Conservation (phyloP, 108 stramenopile genomes). For the Stephanodiscus triporus region DNA sequence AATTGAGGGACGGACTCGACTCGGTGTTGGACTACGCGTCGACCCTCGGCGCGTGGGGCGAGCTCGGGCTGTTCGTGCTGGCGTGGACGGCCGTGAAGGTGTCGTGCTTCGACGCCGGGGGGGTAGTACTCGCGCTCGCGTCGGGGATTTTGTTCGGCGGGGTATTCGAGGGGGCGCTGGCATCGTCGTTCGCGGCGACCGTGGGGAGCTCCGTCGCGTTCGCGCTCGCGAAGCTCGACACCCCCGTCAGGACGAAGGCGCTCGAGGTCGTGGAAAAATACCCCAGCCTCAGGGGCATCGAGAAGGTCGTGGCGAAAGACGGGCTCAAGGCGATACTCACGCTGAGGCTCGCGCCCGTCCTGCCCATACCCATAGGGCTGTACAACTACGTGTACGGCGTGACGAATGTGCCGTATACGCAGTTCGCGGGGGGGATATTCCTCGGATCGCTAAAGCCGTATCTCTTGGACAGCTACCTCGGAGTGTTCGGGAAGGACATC, state of each 20-base stretch:
- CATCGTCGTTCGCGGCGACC: constrained; percentile 81
- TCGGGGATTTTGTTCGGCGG: constrained; percentile 92
- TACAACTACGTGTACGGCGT: constrained; percentile 96
- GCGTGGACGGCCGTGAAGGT: constrained; percentile 86
- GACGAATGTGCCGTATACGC: constrained; percentile 73
- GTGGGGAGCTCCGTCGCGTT: constrained; percentile 87
- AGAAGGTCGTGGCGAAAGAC: constrained; percentile 90
- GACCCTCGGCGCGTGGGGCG: constrained; percentile 54
- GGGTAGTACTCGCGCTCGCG: constrained; percentile 81
- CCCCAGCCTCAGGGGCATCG: constrained; percentile 87
- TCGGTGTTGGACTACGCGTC: constrained; percentile 65
- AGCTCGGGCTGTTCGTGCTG: constrained; percentile 58
- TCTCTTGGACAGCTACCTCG: constrained; percentile 88
- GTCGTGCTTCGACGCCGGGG: constrained; percentile 83
- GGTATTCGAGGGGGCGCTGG: constrained; percentile 85
- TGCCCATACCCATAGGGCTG: constrained; percentile 92
- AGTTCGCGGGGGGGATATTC: constrained; percentile 91
- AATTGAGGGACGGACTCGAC: constrained; percentile 72
- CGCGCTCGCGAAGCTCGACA: constrained; percentile 75
- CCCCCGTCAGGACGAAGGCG: constrained; percentile 78
- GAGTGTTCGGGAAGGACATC: constrained; percentile 79
- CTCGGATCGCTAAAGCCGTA: constrained; percentile 93
- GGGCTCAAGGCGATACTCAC: constrained; percentile 93
- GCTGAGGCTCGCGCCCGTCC: constrained; percentile 87
- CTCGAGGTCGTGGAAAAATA: constrained; percentile 77